Evolutionary conservation across 352 stramenopile species (phyloP).

Genomic region (Peronosclerospora sorghi): DNA sequence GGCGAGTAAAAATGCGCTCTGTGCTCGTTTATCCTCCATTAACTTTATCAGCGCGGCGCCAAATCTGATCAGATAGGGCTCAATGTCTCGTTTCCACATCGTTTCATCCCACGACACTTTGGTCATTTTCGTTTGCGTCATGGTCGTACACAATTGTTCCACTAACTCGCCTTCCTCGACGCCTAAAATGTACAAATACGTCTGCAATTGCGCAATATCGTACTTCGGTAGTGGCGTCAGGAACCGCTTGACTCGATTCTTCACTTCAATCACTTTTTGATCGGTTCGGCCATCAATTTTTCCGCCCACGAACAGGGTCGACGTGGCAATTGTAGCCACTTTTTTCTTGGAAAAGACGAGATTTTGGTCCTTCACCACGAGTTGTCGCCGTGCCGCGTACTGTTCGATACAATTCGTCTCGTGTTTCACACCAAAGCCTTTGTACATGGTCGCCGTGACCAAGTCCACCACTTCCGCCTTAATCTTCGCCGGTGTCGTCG

Average conservation of each 20-base stretch:
- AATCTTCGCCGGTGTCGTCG: slow-evolving; percentile 28
- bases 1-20: slow-evolving; percentile 34
- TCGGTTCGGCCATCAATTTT: slow-evolving; percentile 73
- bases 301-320: slow-evolving; percentile 61
- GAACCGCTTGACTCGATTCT: slow-evolving; percentile 69
- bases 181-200: slow-evolving; percentile 72
- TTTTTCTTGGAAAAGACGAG: slow-evolving; percentile 66
- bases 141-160: slow-evolving; percentile 54
- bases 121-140: slow-evolving; percentile 55
- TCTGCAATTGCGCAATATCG: slow-evolving; percentile 75
- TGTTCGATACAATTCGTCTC: slow-evolving; percentile 55
- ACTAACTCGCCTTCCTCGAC: slow-evolving; percentile 62
- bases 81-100: slow-evolving; percentile 61
- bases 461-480: slow-evolving; percentile 66
- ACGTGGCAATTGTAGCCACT: slow-evolving; percentile 31
- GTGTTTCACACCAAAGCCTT: slow-evolving; percentile 52
- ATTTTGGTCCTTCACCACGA: slow-evolving; percentile 60
- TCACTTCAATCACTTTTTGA: slow-evolving; percentile 77
- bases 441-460: slow-evolving; percentile 70
- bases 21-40: slow-evolving; percentile 52
- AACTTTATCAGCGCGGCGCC: slow-evolving; percentile 51
- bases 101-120: slow-evolving; percentile 48
- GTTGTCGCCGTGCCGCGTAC: slow-evolving; percentile 49
- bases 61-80: slow-evolving; percentile 59
- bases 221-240: slow-evolving; percentile 65